Conservation (phyloP, 805 yeast genomes). For the Yamadazyma philogaea region DNA sequence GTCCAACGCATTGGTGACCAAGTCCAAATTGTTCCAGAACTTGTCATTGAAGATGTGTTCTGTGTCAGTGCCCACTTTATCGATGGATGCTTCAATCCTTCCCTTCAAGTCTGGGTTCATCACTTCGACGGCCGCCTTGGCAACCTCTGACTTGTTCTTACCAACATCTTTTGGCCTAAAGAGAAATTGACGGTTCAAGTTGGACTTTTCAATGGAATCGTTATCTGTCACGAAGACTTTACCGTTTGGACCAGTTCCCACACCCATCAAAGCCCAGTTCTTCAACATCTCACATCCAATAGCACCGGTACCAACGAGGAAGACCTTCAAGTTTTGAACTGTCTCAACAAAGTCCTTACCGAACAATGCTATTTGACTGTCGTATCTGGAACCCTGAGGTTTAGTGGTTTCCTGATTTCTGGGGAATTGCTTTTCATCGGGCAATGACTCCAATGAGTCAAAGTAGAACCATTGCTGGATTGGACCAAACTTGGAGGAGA, state of each 20-base stretch:
- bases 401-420: constrained; percentile 70
- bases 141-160: constrained; percentile 81
- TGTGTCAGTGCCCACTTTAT: constrained; percentile 92
- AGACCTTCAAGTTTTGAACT: constrained; percentile 74
- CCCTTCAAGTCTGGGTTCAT: constrained; percentile 86
- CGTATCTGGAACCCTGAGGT: constrained; percentile 82
- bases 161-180: constrained; percentile 96
- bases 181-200: constrained; percentile 92
- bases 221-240: constrained; percentile 84
- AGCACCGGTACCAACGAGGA: constrained; percentile 96
- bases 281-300: constrained; percentile 98
- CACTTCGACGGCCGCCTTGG: constrained; percentile 73
- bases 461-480: constrained; percentile 88
- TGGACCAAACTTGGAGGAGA: constrained; percentile 94
- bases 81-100: constrained; percentile 71
- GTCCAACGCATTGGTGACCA: constrained; percentile 95
- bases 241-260: constrained; percentile 90
- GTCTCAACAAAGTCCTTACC: constrained; percentile 74
- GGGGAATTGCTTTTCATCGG: constrained; percentile 52
- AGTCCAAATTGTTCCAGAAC: constrained; percentile 81
- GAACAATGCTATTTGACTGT: constrained; percentile 92
- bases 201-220: constrained; percentile 93
- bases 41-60: constrained; percentile 79
- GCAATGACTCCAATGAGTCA: constrained; percentile 90
- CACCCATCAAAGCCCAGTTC: constrained; percentile 96